A percentile compares a stretch with the other conserved stretches of the same genome.
Evolutionary conservation across 2,329 filamentous ascomycete species (phyloP).

Genomic region (Bipolaris zeicola): DNA sequence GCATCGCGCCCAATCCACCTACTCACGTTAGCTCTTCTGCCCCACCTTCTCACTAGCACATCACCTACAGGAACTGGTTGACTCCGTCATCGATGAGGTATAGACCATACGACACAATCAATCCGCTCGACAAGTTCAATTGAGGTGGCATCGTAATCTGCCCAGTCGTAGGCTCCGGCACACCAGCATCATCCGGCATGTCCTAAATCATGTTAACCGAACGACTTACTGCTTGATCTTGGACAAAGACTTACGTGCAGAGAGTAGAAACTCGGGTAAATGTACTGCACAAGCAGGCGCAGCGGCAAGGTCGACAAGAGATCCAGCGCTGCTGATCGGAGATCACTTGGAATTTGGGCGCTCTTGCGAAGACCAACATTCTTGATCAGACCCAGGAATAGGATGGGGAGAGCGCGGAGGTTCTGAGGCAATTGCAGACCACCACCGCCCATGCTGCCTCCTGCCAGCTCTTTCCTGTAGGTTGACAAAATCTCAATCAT

Average conservation of each 20-base stretch:
- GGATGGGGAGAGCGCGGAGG: conserved; percentile 80
- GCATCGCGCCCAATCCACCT: conserved; percentile 91
- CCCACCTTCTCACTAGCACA: neutral
- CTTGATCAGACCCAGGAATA: conserved; percentile 95
- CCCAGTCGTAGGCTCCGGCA: conserved; percentile 82
- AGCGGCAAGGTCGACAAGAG: conserved; percentile 92
- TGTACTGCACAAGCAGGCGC: conserved; percentile 89
- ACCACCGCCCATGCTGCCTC: conserved; percentile 90
- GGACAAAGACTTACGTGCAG: conserved; percentile 30
- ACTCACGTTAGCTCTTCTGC: conserved; percentile 7
- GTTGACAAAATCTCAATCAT: conserved; percentile 90
- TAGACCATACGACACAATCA: conserved; percentile 84
- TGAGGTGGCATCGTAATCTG: conserved; percentile 87
- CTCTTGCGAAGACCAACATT: conserved; percentile 66
- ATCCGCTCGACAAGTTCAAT: conserved; percentile 84
- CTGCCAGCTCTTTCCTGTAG: conserved; percentile 95
- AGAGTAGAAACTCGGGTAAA: conserved; percentile 57
- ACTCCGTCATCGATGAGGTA: conserved; percentile 98
- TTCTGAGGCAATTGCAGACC: conserved; percentile 95
- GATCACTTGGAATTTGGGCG: conserved; percentile 60
- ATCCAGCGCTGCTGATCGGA: conserved; percentile 90
- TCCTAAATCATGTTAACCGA: conserved; percentile 76
- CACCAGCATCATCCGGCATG: conserved; percentile 92
- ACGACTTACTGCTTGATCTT: neutral
- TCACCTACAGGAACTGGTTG: conserved; percentile 77